Conservation (phyloP, 179 eudicot genomes). For the Nepenthes alata region DNA sequence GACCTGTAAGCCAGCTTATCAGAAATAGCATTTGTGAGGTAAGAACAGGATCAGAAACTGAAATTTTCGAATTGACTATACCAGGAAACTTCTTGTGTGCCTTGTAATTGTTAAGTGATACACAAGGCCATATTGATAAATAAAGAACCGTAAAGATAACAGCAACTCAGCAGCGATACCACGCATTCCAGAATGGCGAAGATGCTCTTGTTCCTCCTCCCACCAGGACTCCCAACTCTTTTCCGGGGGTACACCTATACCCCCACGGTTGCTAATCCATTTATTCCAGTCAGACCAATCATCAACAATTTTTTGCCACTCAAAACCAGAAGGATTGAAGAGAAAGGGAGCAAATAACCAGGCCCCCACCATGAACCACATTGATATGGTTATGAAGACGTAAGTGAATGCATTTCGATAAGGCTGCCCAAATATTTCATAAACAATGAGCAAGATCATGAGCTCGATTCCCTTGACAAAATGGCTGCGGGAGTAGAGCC, state of each 20-base stretch:
- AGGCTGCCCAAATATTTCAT: conserved; percentile 56
- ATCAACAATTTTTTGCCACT: conserved; percentile 92
- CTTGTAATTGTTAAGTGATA: conserved; percentile 68
- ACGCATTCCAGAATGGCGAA: conserved; percentile 64
- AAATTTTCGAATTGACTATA: conserved; percentile 17
- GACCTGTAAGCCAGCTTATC: conserved; percentile 38
- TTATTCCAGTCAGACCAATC: conserved; percentile 93
- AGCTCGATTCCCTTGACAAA: conserved; percentile 91
- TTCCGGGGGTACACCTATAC: conserved; percentile 76
- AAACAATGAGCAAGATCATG: conserved; percentile 71
- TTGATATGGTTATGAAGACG: conserved; percentile 57
- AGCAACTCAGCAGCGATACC: conserved; percentile 57
- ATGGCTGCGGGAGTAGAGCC: conserved; percentile 93
- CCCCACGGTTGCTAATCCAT: conserved; percentile 76
- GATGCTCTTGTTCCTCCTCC: conserved; percentile 94
- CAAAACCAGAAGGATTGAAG: conserved; percentile 90
- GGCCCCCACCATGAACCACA: conserved; percentile 87
- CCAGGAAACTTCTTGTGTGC: conserved; percentile 53
- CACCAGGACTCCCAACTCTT: conserved; percentile 99
- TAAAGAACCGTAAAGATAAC: conserved; percentile 56
- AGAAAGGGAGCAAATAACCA: conserved; percentile 90
- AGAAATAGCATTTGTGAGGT: conserved; percentile 4
- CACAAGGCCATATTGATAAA: conserved; percentile 94
- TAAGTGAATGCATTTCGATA: conserved; percentile 53
- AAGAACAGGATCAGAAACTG: background rate